Conservation (phyloP, 2,329 filamentous ascomycete genomes). For the Phyllosticta citribraziliensis region DNA sequence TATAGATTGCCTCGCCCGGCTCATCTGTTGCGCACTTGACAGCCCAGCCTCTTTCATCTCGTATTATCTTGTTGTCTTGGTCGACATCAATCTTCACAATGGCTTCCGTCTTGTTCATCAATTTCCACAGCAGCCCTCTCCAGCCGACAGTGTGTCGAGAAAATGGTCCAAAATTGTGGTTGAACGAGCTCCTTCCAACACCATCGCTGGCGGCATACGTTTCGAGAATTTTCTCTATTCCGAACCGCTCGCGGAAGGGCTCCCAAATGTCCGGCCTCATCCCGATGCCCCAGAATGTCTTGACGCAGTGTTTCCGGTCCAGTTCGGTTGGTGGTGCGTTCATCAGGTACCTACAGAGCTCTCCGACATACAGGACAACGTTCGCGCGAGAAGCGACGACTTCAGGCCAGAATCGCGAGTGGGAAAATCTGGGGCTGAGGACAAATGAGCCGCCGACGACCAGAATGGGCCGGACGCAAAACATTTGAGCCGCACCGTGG, state of each 20-base stretch:
- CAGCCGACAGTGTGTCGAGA: constrained; percentile 25
- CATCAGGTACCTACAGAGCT: constrained; percentile 64
- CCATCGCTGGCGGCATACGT: constrained; percentile 75
- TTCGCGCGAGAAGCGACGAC: constrained; percentile 58
- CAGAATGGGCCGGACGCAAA: constrained; percentile 45
- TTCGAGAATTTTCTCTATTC: constrained; percentile 53
- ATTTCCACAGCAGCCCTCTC: constrained; percentile 26
- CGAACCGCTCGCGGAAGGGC: constrained; percentile 54
- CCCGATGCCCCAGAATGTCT: constrained; percentile 56
- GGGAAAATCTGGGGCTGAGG: constrained; percentile 60
- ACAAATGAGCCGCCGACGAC: constrained; percentile 48
- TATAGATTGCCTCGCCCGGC: constrained; percentile 26
- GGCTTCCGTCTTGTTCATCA: constrained; percentile 20
- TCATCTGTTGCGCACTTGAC: constrained; percentile 23
- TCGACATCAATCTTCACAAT: constrained; percentile 30
- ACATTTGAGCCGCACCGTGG: constrained; percentile 56
- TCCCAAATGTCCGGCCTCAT: constrained; percentile 60
- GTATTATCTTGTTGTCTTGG: constrained; percentile 19
- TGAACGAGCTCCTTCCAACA: constrained; percentile 30
- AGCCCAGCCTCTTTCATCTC: constrained; percentile 26
- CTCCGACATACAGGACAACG: constrained; percentile 67
- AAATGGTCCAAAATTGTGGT: constrained; percentile 24
- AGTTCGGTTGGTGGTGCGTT: constrained; percentile 53
- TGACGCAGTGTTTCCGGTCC: constrained; percentile 49
- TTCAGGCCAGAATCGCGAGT: constrained; percentile 63